Percentiles rank a stretch among this genome's conserved stretches.
Conservation (phyloP, 2,329 filamentous ascomycete species). For the Calonectria pseudoreteaudii region DNA sequence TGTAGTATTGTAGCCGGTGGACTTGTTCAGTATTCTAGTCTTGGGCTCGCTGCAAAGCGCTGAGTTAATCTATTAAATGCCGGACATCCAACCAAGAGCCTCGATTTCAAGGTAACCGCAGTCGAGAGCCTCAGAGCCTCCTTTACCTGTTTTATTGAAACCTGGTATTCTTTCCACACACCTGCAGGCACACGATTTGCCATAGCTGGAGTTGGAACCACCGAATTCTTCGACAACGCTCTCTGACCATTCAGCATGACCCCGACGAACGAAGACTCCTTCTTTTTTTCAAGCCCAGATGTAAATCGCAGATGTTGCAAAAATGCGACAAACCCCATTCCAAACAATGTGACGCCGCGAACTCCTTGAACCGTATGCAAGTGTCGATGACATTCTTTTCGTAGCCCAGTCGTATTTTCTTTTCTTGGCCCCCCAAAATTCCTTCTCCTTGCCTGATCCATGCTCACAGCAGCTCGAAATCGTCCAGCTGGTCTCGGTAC, state of each 20-base stretch:
- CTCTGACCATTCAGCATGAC: neutral
- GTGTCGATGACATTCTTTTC: conserved; percentile 20
- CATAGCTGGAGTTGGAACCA: neutral
- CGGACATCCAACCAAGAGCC: neutral
- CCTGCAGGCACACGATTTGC: neutral
- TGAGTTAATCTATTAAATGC: neutral
- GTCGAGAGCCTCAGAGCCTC: neutral
- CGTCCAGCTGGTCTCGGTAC: conserved; percentile 94
- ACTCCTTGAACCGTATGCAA: conserved; percentile 34
- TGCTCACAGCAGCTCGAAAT: conserved; percentile 86
- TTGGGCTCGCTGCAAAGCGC: neutral
- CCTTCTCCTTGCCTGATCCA: neutral
- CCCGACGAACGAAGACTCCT: neutral
- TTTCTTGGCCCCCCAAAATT: neutral
- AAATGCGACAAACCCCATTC: conserved; percentile 17
- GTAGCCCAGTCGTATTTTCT: conserved; percentile 35
- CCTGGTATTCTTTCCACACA: neutral
- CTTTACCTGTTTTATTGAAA: neutral
- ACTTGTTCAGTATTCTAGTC: neutral
- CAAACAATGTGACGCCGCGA: conserved; percentile 27
- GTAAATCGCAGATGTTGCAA: neutral
- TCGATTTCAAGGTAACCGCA: neutral
- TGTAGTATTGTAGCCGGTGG: neutral
- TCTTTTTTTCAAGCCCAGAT: conserved; percentile 1
- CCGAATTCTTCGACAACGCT: neutral